These are phyloP conservation scores for Evansstolkia leycettana DNA, from an alignment of 495 filamentous ascomycete genomes.

Conservation along the genomic window DNA sequence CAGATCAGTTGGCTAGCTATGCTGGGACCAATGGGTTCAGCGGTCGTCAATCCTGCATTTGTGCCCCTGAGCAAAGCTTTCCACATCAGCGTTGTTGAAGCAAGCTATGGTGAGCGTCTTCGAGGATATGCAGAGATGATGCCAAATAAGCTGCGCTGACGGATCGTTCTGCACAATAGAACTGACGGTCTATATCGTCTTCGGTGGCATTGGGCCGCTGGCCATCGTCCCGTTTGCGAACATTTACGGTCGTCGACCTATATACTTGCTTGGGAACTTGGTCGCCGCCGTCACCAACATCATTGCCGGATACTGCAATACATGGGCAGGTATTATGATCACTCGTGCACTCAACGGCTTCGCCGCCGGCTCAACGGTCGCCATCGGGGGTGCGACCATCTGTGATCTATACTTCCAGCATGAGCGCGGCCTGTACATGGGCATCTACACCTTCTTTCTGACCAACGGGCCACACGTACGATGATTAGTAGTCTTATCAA, in stretches of 20 bases:
- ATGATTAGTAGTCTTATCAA: constrained; percentile 19
- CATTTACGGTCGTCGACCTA: constrained; percentile 20
- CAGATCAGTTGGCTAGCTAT: neutral
- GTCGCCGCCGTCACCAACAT: too few species aligned
- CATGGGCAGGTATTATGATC: constrained; percentile 6
- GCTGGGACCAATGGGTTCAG: too few species aligned
- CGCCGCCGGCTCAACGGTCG: constrained; percentile 15
- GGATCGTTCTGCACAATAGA: too few species aligned
- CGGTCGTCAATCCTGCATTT: too few species aligned
- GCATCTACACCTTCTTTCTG: constrained; percentile 24
- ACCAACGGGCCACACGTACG: constrained; percentile 18
- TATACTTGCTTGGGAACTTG: constrained; percentile 12
- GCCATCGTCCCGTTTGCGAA: constrained; percentile 18
- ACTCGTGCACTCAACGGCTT: constrained; percentile 19
- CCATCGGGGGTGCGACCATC: constrained; percentile 20
- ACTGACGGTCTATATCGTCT: constrained; percentile 1
- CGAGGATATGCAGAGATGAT: too few species aligned
- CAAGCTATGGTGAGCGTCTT: too few species aligned
- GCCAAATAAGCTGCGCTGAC: too few species aligned
- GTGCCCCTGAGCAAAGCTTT: too few species aligned
- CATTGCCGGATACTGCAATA: too few species aligned
- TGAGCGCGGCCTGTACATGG: neutral
- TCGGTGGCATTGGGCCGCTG: constrained; percentile 10
- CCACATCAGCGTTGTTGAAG: too few species aligned
- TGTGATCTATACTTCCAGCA: constrained; percentile 1